These are phyloP conservation scores for Eutreptiella sp. DNA, from an alignment of 208 protist genomes.

Conservation along the genomic window DNA sequence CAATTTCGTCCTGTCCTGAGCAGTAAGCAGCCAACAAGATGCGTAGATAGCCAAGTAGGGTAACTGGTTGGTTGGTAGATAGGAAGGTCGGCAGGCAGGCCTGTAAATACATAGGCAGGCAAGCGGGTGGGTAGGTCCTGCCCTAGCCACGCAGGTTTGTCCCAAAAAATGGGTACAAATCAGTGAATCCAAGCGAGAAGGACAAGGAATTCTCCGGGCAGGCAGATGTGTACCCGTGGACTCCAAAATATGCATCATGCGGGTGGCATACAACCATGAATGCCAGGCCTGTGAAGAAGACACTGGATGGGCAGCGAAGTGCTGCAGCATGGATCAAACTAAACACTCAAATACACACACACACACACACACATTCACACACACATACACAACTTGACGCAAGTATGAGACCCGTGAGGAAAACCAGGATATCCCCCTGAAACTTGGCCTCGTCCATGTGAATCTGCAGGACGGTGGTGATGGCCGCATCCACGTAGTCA, in stretches of 20 bases:
- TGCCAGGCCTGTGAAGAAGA: conserved; percentile 45
- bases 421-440: conserved; percentile 41
- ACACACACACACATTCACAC: too few relatives aligned
- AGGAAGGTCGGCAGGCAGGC: conserved; percentile 62
- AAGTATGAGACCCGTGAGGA: conserved; percentile 45
- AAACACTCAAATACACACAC: too few relatives aligned
- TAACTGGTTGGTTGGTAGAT: conserved; percentile 54
- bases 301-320: conserved; percentile 59
- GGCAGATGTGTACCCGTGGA: conserved; percentile 34
- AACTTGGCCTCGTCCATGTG: conserved; percentile 70
- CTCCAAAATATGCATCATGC: not conserved
- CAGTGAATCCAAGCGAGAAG: too few relatives aligned
- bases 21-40: conserved; percentile 78
- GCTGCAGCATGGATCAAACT: not conserved
- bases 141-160: too few relatives aligned
- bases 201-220: too few relatives aligned
- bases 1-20: conserved; percentile 77
- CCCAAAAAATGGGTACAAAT: too few relatives aligned
- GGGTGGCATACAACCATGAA: conserved; percentile 27
- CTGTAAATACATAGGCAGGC: conserved; percentile 13
- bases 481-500: conserved; percentile 68
- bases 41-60: conserved; percentile 42
- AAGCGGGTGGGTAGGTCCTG: too few relatives aligned
- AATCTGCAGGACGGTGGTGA: conserved; percentile 68
- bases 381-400: too few relatives aligned